Evolutionary conservation across 176 grass and related monocot species (phyloP).

Genomic region (Stipa capillata): DNA sequence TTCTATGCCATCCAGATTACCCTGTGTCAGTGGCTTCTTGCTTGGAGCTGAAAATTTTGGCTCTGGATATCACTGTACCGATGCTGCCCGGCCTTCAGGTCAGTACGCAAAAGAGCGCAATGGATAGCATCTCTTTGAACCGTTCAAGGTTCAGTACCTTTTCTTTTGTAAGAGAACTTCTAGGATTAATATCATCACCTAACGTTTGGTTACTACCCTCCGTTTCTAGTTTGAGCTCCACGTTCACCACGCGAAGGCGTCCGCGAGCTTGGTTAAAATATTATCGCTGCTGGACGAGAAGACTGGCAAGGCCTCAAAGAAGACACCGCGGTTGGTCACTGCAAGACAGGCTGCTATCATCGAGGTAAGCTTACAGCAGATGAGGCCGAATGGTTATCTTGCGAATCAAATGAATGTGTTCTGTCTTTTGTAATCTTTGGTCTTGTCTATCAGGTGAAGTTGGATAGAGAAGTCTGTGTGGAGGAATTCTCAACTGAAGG

Average conservation of each 20-base stretch:
- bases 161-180: not conserved
- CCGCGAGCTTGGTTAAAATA: conserved; percentile 52
- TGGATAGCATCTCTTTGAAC: not conserved
- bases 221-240: conserved; percentile 74
- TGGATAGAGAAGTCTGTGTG: conserved; percentile 56
- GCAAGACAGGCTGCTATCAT: conserved; percentile 60
- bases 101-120: not conserved
- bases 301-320: conserved; percentile 51
- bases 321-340: conserved; percentile 45
- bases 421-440: not conserved
- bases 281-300: conserved; percentile 61
- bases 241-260: conserved; percentile 58
- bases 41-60: conserved; percentile 76
- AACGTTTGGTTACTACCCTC: not conserved
- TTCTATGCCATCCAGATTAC: conserved; percentile 66
- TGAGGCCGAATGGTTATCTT: not conserved
- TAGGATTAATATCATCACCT: not conserved
- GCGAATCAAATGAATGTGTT: too few species aligned
- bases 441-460: conserved; percentile 69
- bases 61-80: conserved; percentile 60
- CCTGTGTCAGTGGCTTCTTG: conserved; percentile 34
- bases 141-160: too few species aligned
- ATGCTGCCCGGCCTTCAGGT: conserved; percentile 73
- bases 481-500: conserved; percentile 61
- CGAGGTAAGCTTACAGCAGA: conserved; percentile 23